Base-by-base conservation (phyloP, 139 green algal species). In the Medakamo hakoo region DNA sequence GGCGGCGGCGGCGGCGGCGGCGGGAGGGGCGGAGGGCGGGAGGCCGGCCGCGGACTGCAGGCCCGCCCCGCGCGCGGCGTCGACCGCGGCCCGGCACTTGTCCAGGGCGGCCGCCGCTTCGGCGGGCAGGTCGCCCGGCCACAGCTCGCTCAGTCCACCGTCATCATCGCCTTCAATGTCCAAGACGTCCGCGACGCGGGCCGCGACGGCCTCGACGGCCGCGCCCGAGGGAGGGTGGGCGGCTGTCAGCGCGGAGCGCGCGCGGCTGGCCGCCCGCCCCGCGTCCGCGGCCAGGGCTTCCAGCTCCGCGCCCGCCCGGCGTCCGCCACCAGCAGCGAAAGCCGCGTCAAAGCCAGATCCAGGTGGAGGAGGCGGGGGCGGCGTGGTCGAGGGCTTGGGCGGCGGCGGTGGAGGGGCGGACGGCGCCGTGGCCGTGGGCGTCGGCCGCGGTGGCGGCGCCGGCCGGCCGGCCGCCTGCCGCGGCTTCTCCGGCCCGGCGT, bases 321-420 rank as follows among this genome's bases (percentile, higher is more conserved):
- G 55, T 29, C 69, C 69, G 27, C 69, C 69, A 30, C 60, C 40
- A 21, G 65, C 57, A 31, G 62, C 61, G 30, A 67, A 62, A 1
- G 25, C n/a, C 14, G 65, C 30, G 1, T 65, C 55, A 56, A 74
- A 70, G 22, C 9, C 29, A 21, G 29, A 21, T n/a, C 4, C 28
- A 2, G 59, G 29, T 18, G 59, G 19, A 30, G 30, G 22, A 21
- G 59, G 18, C 22, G 18, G 16, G 30, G 30, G 24, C 59, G 4
- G 31, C 19, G 27, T 3, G 29, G 40, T 52, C 9, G 40, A 21
- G 40, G 40, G 40, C 16, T 52, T n/a, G n/a, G 59, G 29, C 9
- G 3, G 30, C 59, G 27, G 30, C 21, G 26, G 59, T 24, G 27
- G n/a, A n/a, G n/a, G n/a, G n/a, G n/a, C n/a, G n/a, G 3, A 62